Base-by-base conservation (phyloP, 495 filamentous ascomycete genomes). In the Terfezia claveryi region DNA sequence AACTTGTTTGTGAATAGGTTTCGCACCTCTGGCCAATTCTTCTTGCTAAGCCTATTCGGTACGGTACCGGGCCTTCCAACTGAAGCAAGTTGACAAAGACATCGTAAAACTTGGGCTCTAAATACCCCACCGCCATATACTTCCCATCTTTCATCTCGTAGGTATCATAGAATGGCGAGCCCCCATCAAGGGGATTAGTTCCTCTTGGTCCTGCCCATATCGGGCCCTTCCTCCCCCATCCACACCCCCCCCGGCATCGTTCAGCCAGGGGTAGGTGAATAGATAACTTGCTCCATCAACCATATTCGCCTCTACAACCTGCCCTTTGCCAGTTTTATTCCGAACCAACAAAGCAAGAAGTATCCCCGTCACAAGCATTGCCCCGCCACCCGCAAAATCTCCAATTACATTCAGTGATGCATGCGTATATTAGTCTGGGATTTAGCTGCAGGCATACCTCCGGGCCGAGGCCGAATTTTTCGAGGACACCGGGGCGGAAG, bases 231-330 rank as follows among this genome's bases (percentile, higher is more conserved):
- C 69, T 67, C 49, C 68, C 68, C 41, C 41, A 46, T 14, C 41
- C 41, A 20, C 41, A 20, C 41, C 41, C 3, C 41, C 41, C 14
- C 41, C 41, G 8, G 41, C 41, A 14, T 4, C 41, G 17, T 46
- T 46, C 32, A 91, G 72, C 54, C 89, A 70, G 37, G 81, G 78
- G 67, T 88, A 87, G 0, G 79, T 80, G 1, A 80, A 80, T 11
- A 96, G 66, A 62, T 86, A 87, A 9, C 77, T 76, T 20, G 76
- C 76, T 0, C 89, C 89, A 68, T 96, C 89, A 7, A 94, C 88
- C 88, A 96, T 96, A 68, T 93, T 94, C 4, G 82, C 85, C 68
- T 94, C 87, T 0, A 96, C 87, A 2, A 94, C 76, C 68, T 94
- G 87, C 0, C 87, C 89, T 12, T 71, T 70, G 0, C 87, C 87